Percentiles rank a stretch among this genome's conserved stretches.
These are phyloP conservation scores for Diaporthe ampelina DNA, from an alignment of 2,329 filamentous ascomycete species.

Conservation along the genomic window DNA sequence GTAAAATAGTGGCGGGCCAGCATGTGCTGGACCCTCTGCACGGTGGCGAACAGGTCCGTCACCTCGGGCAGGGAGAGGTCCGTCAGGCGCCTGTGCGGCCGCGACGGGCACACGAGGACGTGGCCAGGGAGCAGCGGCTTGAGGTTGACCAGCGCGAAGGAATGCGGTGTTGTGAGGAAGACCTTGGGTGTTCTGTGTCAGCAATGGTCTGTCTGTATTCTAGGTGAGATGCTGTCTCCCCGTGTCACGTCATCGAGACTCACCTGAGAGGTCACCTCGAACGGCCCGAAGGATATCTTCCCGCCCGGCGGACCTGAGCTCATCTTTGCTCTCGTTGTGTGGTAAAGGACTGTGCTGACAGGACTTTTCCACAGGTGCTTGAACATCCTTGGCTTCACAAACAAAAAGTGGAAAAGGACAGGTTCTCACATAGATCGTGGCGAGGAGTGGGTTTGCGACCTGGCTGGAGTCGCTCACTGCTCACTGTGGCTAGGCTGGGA, in stretches of 20 bases:
- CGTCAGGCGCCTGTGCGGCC: constrained; percentile 77
- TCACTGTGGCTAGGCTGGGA: constrained; percentile 2
- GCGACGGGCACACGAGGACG: constrained; percentile 87
- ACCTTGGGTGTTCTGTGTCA: constrained; percentile 67
- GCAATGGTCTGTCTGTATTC: background rate
- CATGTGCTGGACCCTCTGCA: constrained; percentile 85
- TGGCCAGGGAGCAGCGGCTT: constrained; percentile 95
- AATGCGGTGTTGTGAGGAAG: constrained; percentile 84
- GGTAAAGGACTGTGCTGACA: background rate
- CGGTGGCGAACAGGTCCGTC: constrained; percentile 86
- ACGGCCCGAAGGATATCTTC: constrained; percentile 78
- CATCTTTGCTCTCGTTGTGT: constrained; percentile 39
- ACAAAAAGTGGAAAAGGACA: background rate
- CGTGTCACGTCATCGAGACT: constrained; percentile 40
- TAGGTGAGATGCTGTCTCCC: background rate
- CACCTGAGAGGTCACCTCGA: constrained; percentile 82
- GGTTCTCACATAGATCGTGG: background rate
- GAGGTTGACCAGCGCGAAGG: constrained; percentile 93
- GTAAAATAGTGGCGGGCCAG: constrained; percentile 71
- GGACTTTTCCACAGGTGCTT: background rate
- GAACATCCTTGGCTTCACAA: background rate
- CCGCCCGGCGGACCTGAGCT: constrained; percentile 29
- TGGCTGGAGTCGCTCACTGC: background rate
- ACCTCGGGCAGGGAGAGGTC: constrained; percentile 81
- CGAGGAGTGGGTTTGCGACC: background rate